Evolutionary conservation across 2,329 filamentous ascomycete species (phyloP).

Genomic region (Clonostachys chloroleuca): DNA sequence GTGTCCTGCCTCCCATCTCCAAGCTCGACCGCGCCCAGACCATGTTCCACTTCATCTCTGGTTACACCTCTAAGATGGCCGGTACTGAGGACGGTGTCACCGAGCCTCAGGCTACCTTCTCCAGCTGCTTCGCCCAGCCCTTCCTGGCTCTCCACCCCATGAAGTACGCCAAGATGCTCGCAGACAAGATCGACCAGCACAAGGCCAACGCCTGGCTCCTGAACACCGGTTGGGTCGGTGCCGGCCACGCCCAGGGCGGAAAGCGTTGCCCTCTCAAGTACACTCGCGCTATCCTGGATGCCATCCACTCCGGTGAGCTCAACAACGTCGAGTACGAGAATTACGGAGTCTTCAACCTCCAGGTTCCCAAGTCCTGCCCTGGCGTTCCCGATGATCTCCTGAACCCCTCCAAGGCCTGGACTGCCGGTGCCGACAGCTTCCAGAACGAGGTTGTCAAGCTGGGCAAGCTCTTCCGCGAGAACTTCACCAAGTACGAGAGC

Average conservation of each 20-base stretch:
- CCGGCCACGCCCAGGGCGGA: slow-evolving; percentile 83
- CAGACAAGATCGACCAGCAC: slow-evolving; percentile 95
- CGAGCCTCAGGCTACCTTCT: slow-evolving; percentile 98
- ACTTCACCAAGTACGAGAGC: slow-evolving; percentile 93
- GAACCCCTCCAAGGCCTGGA: slow-evolving; percentile 94
- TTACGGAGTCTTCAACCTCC: slow-evolving; percentile 95
- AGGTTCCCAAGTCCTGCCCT: slow-evolving; percentile 88
- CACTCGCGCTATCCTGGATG: slow-evolving; percentile 95
- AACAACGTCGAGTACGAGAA: slow-evolving; percentile 90
- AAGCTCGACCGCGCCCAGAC: slow-evolving; percentile 93
- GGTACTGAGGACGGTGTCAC: slow-evolving; percentile 96
- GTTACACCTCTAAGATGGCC: slow-evolving; percentile 99
- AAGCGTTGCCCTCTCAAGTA: slow-evolving; percentile 98
- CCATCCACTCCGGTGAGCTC: slow-evolving; percentile 95
- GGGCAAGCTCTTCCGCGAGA: slow-evolving; percentile 84
- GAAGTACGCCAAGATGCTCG: slow-evolving; percentile 98
- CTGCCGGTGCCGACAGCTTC: slow-evolving; percentile 76
- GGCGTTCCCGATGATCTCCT: slow-evolving; percentile 87
- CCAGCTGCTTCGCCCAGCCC: slow-evolving; percentile 97
- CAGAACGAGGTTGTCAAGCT: slow-evolving; percentile 86
- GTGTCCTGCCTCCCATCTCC: slow-evolving; percentile 95
- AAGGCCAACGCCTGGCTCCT: slow-evolving; percentile 96
- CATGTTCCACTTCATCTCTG: slow-evolving; percentile 99
- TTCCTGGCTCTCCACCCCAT: slow-evolving; percentile 99
- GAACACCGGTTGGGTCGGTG: slow-evolving; percentile 97